phyloP scores from a whole-genome alignment of 345 rosid species.

The Streptanthus diversifolius region DNA sequence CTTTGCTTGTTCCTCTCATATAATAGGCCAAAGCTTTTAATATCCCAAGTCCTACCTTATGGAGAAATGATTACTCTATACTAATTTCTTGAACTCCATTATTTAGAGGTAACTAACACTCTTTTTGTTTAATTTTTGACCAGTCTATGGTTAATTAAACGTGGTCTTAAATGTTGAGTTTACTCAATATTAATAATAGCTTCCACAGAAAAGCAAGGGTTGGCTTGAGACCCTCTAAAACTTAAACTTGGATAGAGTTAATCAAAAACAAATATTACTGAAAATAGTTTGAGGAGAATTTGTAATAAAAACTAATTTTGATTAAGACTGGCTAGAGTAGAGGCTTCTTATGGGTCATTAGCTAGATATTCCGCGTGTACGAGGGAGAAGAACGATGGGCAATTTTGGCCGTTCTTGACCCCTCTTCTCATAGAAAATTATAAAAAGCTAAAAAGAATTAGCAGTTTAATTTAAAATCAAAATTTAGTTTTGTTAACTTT shows the following conservation, averaged over 20 bases:
- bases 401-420: neutral
- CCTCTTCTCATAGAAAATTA: neutral
- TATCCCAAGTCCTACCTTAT: conserved; percentile 8
- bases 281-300: neutral
- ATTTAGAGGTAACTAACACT: conserved; percentile 1
- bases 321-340: conserved; percentile 2
- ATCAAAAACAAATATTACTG: neutral
- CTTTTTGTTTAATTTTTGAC: neutral
- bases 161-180: neutral
- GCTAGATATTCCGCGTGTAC: conserved; percentile 8
- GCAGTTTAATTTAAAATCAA: neutral
- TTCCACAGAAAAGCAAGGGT: conserved; percentile 1
- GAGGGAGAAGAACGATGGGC: neutral
- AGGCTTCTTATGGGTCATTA: neutral
- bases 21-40: conserved; percentile 2
- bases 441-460: neutral
- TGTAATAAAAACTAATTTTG: neutral
- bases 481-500: neutral
- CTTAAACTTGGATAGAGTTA: neutral
- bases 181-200: neutral
- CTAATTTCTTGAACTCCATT: neutral
- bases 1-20: neutral
- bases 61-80: conserved; percentile 14
- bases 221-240: conserved; percentile 3
- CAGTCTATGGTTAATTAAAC: neutral